Evolutionary conservation across 768 basidiomycete genomes (phyloP), one percentile per base, ranked within the genome.

Genomic region (Boletus sp.): DNA sequence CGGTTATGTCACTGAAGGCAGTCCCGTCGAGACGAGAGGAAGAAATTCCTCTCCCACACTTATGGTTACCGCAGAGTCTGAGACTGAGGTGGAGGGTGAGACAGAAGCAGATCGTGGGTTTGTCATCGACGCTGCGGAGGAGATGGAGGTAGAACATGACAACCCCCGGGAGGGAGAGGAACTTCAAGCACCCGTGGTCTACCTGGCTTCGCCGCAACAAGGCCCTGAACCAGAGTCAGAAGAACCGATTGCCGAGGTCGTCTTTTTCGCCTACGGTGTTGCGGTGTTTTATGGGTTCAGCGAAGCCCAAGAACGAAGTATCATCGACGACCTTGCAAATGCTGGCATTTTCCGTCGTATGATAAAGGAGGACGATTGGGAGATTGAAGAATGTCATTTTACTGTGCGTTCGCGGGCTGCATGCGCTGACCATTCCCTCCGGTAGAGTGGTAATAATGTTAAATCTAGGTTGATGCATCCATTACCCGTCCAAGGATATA

Each of bases 371-470:
- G 81, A 79, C 10, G 81, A 87, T 58, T 95, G 94, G 94, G 93
- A 97, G 66, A 77, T 95, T 19, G 95, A 98, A 68, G 88, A 93
- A 64, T 96, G 89, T 60, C 94, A 97, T 75, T 97, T 85, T 72
- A 78, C 82, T 11, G 92, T 93, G 65, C 47, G 64, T 68, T 51
- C 29, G 5, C 37, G 7, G 0, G 4, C 43, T 8, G 5, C 38
- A 27, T n/a, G 30, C 33, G 32, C 25, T 14, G 21, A n/a, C 11
- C n/a, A 30, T 23, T 8, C 32, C 15, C n/a, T 30, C 25, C 10
- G 11, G 35, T 8, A 29, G 33, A 34, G 39, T 40, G 40, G 13
- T 58, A 45, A 37, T 40, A 8, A 50, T 25, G 14, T 23, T 13
- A 6, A 37, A 23, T 38, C 2, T 56, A 90, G 90, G 89, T 93